phyloP scores from a whole-genome alignment of 208 protist genomes.

The Tritrichomonas musculus region DNA sequence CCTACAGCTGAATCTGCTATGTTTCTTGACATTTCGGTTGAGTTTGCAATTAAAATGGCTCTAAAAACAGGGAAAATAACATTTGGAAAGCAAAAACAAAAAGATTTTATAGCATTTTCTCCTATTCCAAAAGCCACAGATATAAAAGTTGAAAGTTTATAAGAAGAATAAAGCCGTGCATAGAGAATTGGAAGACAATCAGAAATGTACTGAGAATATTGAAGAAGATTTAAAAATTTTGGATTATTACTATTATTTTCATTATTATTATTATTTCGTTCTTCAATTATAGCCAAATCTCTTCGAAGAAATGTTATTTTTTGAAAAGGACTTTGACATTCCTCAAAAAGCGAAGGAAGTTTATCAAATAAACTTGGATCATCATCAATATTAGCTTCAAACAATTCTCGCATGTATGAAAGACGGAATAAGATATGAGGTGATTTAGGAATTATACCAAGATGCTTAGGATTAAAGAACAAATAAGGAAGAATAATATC shows the following conservation, averaged over 20 bases:
- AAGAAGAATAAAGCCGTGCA: not conserved
- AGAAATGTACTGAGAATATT: not conserved
- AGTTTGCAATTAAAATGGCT: not conserved
- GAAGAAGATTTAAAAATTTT: not conserved
- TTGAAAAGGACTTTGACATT: not conserved
- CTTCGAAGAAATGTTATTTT: not conserved
- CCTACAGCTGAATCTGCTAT: too few relatives aligned
- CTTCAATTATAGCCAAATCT: too few relatives aligned
- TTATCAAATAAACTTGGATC: not conserved
- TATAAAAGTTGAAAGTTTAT: not conserved
- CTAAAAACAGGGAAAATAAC: not conserved
- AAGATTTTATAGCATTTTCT: not conserved
- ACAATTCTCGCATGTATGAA: not conserved
- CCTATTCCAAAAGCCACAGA: not conserved
- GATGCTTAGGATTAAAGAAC: not conserved
- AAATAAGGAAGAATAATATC: not conserved
- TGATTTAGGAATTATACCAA: not conserved
- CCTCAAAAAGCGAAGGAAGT: not conserved
- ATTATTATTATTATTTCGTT: not conserved
- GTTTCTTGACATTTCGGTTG: too few relatives aligned
- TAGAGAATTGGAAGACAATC: not conserved
- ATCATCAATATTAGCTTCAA: not conserved
- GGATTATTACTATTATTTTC: not conserved
- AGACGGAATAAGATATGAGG: not conserved
- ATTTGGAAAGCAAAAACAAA: not conserved